Evolutionary conservation across 345 rosid genomes (phyloP), one percentile per base, ranked within the genome.

Genomic region (Pelargonium nanum): DNA sequence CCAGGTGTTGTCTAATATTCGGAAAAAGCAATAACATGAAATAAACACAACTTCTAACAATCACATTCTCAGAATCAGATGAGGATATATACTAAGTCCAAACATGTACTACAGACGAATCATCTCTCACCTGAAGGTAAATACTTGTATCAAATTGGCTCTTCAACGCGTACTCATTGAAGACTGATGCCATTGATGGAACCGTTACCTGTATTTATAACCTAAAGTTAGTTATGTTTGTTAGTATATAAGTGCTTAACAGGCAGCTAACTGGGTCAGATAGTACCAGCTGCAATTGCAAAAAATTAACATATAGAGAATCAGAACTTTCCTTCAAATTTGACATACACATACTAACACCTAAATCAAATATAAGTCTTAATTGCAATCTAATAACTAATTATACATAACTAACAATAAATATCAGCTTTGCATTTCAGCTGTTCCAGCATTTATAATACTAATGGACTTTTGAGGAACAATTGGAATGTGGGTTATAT

Each of bases 121-220:
- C 23, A 19, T 58, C 64, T 51, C 58, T 74, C 45, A 81, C 86
- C 83, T 81, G 86, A 68, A 78, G 86, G 68, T 81, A 81, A 54
- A 81, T 81, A 57, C 86, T 81, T 26, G 86, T 81, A 4, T 81
- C 83, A 61, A 65, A 81, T 66, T 81, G 83, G 54, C 83, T 78
- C 80, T 81, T 81, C 72, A 81, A 32, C 30, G 86, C 86, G 68
- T 81, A 81, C 68, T 81, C 86, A 51, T 81, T 81, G 64, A 55
- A 81, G 62, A 81, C 86, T 5, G 86, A 81, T 25, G 83, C 86
- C 62, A 81, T 26, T 4, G 86, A 78, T 28, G 86, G 86, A 60
- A 81, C 70, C 52, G 78, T 81, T 19, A 81, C 76, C 86, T 78
- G 79, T 24, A 40, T 40, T 40, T 9, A 40, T 40, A 40, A 40